These are phyloP conservation scores for Eugenia klotzschiana DNA, from an alignment of 441 rosid species.

Conservation along the genomic window DNA sequence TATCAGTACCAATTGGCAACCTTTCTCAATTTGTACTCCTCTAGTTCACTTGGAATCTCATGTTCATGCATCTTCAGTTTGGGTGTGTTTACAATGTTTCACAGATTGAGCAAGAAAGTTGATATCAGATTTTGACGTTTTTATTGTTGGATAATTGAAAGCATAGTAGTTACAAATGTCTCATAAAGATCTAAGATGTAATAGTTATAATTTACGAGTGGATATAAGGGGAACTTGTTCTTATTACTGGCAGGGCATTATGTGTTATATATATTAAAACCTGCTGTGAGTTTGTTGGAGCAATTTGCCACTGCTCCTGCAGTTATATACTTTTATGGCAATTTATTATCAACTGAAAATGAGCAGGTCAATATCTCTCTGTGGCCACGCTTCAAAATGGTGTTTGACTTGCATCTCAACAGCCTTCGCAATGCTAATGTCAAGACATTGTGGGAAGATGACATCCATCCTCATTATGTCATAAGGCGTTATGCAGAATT, in stretches of 20 bases:
- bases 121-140: background rate
- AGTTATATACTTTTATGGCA: background rate
- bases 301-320: background rate
- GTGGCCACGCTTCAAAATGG: slow-evolving; percentile 99
- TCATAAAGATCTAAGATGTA: background rate
- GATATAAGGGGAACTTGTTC: background rate
- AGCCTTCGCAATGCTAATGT: slow-evolving; percentile 87
- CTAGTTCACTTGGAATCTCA: background rate
- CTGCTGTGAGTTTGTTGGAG: background rate
- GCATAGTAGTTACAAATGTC: background rate
- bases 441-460: slow-evolving; percentile 94
- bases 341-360: slow-evolving; percentile 8
- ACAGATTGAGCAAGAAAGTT: background rate
- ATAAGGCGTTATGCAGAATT: slow-evolving; percentile 99
- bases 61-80: background rate
- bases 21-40: background rate
- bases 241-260: background rate
- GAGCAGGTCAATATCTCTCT: slow-evolving; percentile 75
- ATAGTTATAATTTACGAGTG: background rate
- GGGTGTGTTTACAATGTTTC: background rate
- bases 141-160: background rate
- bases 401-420: slow-evolving; percentile 81
- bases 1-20: background rate
- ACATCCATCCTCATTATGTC: slow-evolving; percentile 96
- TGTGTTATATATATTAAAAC: background rate